Evolutionary conservation across 1,284 basidiomycete species (phyloP), one percentile per base, ranked within the genome.

Genomic region (Singerocomus inundabilis): DNA sequence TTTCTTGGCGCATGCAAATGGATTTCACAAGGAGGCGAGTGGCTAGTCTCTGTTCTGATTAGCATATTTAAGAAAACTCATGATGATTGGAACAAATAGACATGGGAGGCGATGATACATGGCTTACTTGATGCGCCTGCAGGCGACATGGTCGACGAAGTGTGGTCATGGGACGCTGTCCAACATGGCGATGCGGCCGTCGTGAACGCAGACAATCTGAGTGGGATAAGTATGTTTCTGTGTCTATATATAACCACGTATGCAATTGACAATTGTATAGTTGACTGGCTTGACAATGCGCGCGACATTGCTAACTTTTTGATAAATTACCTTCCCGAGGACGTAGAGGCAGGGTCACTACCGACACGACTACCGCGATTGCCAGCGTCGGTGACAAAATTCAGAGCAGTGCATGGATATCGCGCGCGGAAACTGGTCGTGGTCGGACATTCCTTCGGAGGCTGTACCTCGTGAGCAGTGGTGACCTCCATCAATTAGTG

Each of bases 401-500:
- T 59, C 36, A 74, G 85, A 44, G 61, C 67, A 53, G 54, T 57
- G 10, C 56, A 64, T 26, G 81, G 87, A 4, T 77, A 81, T 58
- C 49, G 44, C 4, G 55, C 68, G 21, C 77, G 82, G 15, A 77
- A 61, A 11, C 61, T 91, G 5, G 70, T 93, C 21, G 81, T 75
- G 1, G 68, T 93, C 3, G 93, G 91, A 0, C 92, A 97, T 65
- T 94, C 91, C 0, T 84, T 88, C 51, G 89, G 91, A 25, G 91
- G 87, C 2, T 85, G 82, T 55, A 79, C 80, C 4, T 73, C 78
- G 86, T 89, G 61, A 63, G 82, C 70, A 28, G 11, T 40, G 38
- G 10, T 15, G 0, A 1, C 8, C 16, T 7, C 18, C 5, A 12
- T n/a, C n/a, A 5, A 30, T 31, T 15, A n/a, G n/a, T n/a, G n/a